These are phyloP conservation scores for Globisporangium emineosum DNA, from an alignment of 352 stramenopile species.

Conservation along the genomic window DNA sequence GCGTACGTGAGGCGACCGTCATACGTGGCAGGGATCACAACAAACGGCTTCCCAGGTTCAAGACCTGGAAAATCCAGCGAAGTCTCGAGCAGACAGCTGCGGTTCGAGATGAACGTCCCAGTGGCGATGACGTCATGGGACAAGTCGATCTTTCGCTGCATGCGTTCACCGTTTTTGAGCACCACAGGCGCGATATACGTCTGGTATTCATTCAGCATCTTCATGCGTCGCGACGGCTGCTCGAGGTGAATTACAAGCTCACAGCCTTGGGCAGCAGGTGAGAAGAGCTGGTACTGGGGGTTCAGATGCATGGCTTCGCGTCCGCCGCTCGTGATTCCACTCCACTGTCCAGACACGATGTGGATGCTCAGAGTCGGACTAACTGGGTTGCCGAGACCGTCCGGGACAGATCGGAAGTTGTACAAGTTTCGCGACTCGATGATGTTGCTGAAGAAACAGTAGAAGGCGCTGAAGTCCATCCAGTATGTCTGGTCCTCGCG, in stretches of 20 bases:
- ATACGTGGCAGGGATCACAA: conserved; percentile 69
- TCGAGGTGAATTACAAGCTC: conserved; percentile 60
- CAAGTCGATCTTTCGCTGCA: conserved; percentile 80
- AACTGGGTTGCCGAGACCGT: conserved; percentile 59
- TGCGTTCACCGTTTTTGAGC: conserved; percentile 63
- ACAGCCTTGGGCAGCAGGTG: conserved; percentile 49
- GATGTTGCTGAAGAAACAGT: conserved; percentile 72
- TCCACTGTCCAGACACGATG: conserved; percentile 76
- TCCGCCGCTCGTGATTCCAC: conserved; percentile 72
- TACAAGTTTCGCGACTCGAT: conserved; percentile 83
- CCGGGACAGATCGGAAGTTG: conserved; percentile 67
- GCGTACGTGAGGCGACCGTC: conserved; percentile 51
- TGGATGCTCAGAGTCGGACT: conserved; percentile 64
- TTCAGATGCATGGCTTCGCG: conserved; percentile 84
- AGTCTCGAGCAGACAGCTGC: conserved; percentile 64
- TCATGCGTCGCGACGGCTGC: conserved; percentile 70
- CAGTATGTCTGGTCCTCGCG: conserved; percentile 77
- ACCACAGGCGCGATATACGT: conserved; percentile 76
- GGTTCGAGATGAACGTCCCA: conserved; percentile 85
- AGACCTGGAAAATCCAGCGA: conserved; percentile 30
- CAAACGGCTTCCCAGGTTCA: conserved; percentile 44
- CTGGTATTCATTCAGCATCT: conserved; percentile 73
- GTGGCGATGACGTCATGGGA: conserved; percentile 71
- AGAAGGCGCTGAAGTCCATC: conserved; percentile 81
- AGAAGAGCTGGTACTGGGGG: conserved; percentile 82